These are phyloP conservation scores for Calonectria ilicicola DNA, from an alignment of 2,329 filamentous ascomycete genomes.

Conservation along the genomic window DNA sequence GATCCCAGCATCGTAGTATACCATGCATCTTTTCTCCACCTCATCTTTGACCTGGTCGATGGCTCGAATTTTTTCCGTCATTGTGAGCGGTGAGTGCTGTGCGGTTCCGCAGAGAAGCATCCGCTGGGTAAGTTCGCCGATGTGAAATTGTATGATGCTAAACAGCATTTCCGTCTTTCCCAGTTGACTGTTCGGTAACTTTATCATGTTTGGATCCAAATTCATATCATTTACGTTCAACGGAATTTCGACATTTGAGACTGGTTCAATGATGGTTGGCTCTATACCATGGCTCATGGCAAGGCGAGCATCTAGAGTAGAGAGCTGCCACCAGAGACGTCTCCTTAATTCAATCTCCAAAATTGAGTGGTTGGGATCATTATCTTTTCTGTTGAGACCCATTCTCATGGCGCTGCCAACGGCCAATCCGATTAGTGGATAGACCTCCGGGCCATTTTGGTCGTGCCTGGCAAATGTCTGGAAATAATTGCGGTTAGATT, in stretches of 20 bases:
- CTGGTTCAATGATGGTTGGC: conserved; percentile 19
- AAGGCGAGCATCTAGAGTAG: conserved; percentile 59
- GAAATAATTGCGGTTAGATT: background rate
- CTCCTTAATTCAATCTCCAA: conserved; percentile 66
- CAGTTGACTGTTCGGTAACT: background rate
- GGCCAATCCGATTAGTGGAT: conserved; percentile 24
- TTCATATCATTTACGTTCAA: conserved; percentile 3
- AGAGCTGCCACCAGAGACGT: conserved; percentile 66
- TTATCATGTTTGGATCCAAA: background rate
- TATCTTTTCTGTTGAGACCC: conserved; percentile 37
- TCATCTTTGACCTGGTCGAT: background rate
- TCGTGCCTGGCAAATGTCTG: conserved; percentile 18
- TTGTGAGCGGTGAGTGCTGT: background rate
- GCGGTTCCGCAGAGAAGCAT: conserved; percentile 8
- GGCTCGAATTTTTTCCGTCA: background rate
- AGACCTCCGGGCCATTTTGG: conserved; percentile 19
- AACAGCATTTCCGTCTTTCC: conserved; percentile 19
- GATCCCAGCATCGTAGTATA: background rate
- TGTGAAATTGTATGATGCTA: background rate
- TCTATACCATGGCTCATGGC: conserved; percentile 64
- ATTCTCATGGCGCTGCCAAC: conserved; percentile 32
- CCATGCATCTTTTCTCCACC: conserved; percentile 1
- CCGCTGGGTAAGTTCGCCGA: background rate
- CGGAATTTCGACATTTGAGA: background rate
- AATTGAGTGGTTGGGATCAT: conserved; percentile 57